phyloP scores from a whole-genome alignment of 2,329 filamentous ascomycete species.

The Taxawa tesnikishii region DNA sequence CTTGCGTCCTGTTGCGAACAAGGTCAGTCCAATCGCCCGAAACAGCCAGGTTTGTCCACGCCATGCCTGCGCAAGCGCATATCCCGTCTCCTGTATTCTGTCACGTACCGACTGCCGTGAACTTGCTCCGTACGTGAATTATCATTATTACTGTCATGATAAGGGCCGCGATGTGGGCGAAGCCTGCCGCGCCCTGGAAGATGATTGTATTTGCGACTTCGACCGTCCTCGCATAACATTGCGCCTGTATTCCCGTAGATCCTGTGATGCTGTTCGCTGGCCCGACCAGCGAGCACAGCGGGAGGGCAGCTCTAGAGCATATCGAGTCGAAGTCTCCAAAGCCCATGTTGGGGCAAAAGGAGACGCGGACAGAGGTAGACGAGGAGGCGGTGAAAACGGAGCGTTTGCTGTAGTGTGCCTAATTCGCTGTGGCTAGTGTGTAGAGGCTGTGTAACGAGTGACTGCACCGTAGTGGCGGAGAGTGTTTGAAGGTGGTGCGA shows the following conservation, averaged over 20 bases:
- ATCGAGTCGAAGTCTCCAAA: conserved; percentile 86
- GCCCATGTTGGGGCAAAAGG: conserved; percentile 47
- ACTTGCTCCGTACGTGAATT: conserved; percentile 90
- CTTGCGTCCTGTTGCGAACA: conserved; percentile 41
- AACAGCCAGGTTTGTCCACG: not conserved
- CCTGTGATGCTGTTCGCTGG: conserved; percentile 55
- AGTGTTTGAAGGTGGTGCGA: no score
- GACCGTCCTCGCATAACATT: conserved; percentile 89
- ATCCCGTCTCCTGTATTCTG: conserved; percentile 3
- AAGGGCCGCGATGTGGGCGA: conserved; percentile 83
- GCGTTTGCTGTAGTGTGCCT: no score
- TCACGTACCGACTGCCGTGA: conserved; percentile 81
- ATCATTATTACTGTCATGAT: conserved; percentile 97
- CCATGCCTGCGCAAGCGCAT: no score
- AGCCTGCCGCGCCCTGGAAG: conserved; percentile 82
- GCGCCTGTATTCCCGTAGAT: conserved; percentile 58
- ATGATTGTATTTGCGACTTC: conserved; percentile 97
- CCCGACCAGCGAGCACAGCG: conserved; percentile 77
- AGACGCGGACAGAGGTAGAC: not conserved
- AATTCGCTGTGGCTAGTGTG: no score
- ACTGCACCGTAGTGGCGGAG: no score
- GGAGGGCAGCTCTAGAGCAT: conserved; percentile 74
- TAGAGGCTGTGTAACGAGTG: no score
- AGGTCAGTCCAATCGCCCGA: not conserved
- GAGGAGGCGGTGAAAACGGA: not conserved